Percentiles rank a stretch among this genome's conserved stretches.
Conservation (phyloP, 192 early-diverging fungal genomes). For the Paraglomus occultum region DNA sequence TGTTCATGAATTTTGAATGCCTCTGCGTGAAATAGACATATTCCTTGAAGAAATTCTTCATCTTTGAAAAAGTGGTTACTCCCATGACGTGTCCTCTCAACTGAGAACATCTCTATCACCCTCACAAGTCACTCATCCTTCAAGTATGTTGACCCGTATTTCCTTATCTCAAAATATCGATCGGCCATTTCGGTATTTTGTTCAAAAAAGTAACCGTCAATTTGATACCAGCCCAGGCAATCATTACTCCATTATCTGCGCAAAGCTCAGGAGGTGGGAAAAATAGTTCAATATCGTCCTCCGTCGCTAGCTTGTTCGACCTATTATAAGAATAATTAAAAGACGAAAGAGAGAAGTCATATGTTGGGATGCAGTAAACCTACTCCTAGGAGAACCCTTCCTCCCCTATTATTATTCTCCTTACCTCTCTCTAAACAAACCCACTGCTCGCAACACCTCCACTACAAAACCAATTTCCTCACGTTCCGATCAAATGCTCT, state of each 20-base stretch:
- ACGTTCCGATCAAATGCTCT: slow-evolving; percentile 59
- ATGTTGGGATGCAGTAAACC: too few species aligned
- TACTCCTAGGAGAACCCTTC: too few species aligned
- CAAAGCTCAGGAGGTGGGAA: slow-evolving; percentile 76
- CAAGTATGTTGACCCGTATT: not conserved
- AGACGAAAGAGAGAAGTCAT: not conserved
- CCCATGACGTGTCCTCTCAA: too few species aligned
- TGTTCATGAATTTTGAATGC: too few species aligned
- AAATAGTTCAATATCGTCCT: slow-evolving; percentile 51
- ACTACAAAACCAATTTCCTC: slow-evolving; percentile 63
- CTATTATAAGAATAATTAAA: not conserved
- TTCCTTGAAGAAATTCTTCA: too few species aligned
- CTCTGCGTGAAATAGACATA: too few species aligned
- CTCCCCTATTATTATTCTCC: too few species aligned
- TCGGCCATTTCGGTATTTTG: slow-evolving; percentile 75
- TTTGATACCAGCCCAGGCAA: slow-evolving; percentile 77
- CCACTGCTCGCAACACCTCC: slow-evolving; percentile 79
- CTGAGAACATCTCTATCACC: too few species aligned
- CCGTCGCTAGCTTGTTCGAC: slow-evolving; percentile 41
- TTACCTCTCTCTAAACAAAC: slow-evolving; percentile 45
- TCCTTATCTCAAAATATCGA: slow-evolving; percentile 47
- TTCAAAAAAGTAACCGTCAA: slow-evolving; percentile 69
- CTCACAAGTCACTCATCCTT: too few species aligned
- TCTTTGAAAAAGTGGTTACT: too few species aligned
- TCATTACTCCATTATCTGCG: slow-evolving; percentile 84